These are phyloP conservation scores for cucumber (Cucumis sativus) DNA, from an alignment of 306 rosid species.

Conservation along the genomic window DNA sequence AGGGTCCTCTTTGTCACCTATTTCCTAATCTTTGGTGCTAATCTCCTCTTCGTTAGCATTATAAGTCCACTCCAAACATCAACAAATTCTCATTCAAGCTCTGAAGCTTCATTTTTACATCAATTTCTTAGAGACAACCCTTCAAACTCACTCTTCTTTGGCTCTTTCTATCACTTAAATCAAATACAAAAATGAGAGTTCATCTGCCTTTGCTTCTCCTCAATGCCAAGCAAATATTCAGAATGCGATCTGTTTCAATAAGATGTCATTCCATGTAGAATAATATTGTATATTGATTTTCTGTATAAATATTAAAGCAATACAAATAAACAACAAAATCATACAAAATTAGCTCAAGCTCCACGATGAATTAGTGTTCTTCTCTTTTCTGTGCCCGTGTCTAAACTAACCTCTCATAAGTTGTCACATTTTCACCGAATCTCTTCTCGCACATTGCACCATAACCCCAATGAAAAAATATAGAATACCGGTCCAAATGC, in stretches of 20 bases:
- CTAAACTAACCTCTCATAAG: neutral
- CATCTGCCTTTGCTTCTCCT: conserved; percentile 1
- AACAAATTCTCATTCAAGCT: neutral
- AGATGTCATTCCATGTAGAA: neutral
- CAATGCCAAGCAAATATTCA: neutral
- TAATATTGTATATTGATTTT: neutral
- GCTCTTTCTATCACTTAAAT: neutral
- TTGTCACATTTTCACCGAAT: neutral
- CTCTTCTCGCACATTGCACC: too few species aligned
- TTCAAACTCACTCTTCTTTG: too few species aligned
- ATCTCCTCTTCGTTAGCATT: neutral
- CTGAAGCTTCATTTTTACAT: neutral
- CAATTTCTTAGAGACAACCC: neutral
- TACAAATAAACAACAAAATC: neutral
- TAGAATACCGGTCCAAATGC: too few species aligned
- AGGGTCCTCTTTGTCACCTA: neutral
- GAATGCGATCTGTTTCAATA: neutral
- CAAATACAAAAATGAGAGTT: neutral
- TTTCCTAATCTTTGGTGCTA: neutral
- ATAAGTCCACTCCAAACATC: neutral
- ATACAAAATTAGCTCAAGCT: neutral
- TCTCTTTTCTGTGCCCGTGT: neutral
- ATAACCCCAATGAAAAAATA: too few species aligned
- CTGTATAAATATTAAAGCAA: neutral
- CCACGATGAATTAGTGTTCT: neutral